Base-by-base conservation (phyloP, 768 basidiomycete genomes). In the Termitomyces sp. region DNA sequence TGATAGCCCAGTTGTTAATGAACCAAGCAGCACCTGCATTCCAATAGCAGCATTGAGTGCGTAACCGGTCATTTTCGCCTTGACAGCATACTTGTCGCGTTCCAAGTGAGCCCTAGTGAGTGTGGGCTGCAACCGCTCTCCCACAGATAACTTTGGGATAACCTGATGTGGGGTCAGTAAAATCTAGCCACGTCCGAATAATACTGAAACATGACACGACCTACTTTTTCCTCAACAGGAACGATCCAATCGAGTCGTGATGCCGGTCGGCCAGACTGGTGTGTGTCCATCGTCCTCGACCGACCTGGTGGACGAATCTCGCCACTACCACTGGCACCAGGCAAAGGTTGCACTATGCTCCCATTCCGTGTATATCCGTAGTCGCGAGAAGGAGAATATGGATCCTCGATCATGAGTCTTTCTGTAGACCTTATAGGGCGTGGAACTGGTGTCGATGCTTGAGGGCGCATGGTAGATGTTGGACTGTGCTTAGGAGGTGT, bases 1-100 rank as follows among this genome's bases (percentile, higher is more conserved):
- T 0, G 86, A 77, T 38, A 89, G 59, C 0, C 82, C 87, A 0
- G 87, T 89, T 10, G 84, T 88, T 33, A 89, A 68, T 3, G 87
- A 78, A 3, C 86, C 87, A 28, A 89, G 67, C 0, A 86, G 41
- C 4, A 89, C 82, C 63, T 89, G 87, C 45, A 85, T 49, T 7
- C 76, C 79, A 26, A 87, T 88, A 0, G 85, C 85, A 17, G 73
- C 60, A 60, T 80, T 77, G 40, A 75, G 63, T 7, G 69, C 56
- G 38, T 62, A 76, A 1, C 71, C 74, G 17, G 71, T 75, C 57
- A 71, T 60, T 61, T 62, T 66, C 60, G 82, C 84, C 68, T 79
- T 81, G 26, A 62, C 48, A 0, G 73, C 72, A 57, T 75, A 82
- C 52, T 78, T 83, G 28, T 69, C 67, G 47, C 75, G 75, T 62